Conservation (phyloP, 2,329 filamentous ascomycete genomes). For the Westerdykella aurantiaca region DNA sequence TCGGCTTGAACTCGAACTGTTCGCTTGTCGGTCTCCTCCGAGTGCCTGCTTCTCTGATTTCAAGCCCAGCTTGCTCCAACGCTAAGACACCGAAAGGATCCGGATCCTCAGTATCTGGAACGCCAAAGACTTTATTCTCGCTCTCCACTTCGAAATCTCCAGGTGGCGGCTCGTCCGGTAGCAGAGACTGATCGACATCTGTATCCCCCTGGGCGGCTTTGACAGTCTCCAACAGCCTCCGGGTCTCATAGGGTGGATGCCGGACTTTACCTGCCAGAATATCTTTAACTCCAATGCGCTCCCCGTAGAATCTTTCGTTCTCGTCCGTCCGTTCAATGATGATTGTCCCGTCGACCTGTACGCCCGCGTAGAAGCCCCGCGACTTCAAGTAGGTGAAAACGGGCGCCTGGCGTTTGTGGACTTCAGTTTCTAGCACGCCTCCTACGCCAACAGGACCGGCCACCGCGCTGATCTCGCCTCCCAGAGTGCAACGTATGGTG, state of each 20-base stretch:
- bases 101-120: slow-evolving; percentile 74
- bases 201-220: slow-evolving; percentile 80
- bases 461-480: slow-evolving; percentile 70
- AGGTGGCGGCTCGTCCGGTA: slow-evolving; percentile 67
- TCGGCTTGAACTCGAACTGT: slow-evolving; percentile 75
- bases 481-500: slow-evolving; percentile 70
- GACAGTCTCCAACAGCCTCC: slow-evolving; percentile 70
- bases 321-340: slow-evolving; percentile 82
- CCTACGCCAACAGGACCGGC: slow-evolving; percentile 75
- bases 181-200: slow-evolving; percentile 63
- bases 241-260: slow-evolving; percentile 51
- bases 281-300: slow-evolving; percentile 55
- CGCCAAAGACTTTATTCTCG: slow-evolving; percentile 60
- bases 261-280: slow-evolving; percentile 58
- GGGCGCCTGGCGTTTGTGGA: slow-evolving; percentile 63
- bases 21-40: slow-evolving; percentile 67
- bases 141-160: slow-evolving; percentile 60
- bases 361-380: slow-evolving; percentile 78
- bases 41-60: slow-evolving; percentile 84
- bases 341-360: slow-evolving; percentile 81
- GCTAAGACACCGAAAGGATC: slow-evolving; percentile 90
- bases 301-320: slow-evolving; percentile 79
- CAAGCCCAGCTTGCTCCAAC: slow-evolving; percentile 81
- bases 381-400: slow-evolving; percentile 86
- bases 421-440: slow-evolving; percentile 62